phyloP scores from a whole-genome alignment of 768 basidiomycete species.

The Tulasnella sp. region DNA sequence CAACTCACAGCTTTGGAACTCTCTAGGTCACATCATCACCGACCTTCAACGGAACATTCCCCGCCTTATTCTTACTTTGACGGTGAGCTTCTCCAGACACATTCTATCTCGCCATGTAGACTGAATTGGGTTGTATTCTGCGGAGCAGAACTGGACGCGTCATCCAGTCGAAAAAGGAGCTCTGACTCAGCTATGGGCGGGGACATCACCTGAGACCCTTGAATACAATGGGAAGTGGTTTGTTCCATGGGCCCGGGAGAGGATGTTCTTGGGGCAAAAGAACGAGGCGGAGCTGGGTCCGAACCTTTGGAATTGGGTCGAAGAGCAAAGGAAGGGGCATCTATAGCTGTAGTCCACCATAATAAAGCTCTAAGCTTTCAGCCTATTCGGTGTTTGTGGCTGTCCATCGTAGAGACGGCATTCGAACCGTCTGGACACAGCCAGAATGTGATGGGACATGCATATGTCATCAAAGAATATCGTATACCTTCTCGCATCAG shows the following conservation, averaged over 20 bases:
- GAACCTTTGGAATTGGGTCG: constrained; percentile 33
- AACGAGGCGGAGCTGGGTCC: constrained; percentile 18
- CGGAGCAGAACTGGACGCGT: constrained; percentile 5
- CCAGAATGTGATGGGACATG: too few species aligned
- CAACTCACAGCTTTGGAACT: neutral
- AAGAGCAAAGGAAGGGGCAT: constrained; percentile 33
- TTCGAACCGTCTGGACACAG: too few species aligned
- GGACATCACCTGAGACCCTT: constrained; percentile 27
- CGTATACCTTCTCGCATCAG: too few species aligned
- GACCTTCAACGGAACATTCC: constrained; percentile 16
- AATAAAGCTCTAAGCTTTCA: too few species aligned
- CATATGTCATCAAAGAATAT: too few species aligned
- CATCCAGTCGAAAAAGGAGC: constrained; percentile 27
- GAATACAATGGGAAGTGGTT: constrained; percentile 28
- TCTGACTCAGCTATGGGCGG: constrained; percentile 29
- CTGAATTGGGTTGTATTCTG: neutral
- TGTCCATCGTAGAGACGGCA: too few species aligned
- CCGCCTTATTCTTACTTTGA: neutral
- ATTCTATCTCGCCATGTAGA: neutral
- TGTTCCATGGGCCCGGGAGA: constrained; percentile 32
- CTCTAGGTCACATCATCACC: neutral
- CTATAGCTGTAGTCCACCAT: neutral
- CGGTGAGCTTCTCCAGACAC: neutral
- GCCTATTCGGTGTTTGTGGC: too few species aligned
- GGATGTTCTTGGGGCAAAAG: constrained; percentile 9